Percentiles rank a stretch among this genome's conserved stretches.
phyloP scores from a whole-genome alignment of 2,329 filamentous ascomycete genomes.

The Aspergillus phoenicis region DNA sequence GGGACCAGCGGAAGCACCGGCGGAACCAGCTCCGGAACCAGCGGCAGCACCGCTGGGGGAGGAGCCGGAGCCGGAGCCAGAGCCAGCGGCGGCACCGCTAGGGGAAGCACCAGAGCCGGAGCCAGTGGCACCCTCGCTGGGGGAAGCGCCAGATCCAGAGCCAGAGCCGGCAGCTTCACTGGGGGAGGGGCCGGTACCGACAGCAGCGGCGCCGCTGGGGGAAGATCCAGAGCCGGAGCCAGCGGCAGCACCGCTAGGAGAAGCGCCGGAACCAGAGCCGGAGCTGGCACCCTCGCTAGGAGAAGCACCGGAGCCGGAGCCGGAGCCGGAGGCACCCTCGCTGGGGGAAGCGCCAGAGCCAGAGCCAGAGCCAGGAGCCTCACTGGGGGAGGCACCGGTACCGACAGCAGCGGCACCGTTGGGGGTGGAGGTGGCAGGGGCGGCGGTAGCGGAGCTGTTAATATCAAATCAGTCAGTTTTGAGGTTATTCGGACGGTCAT shows the following conservation, averaged over 20 bases:
- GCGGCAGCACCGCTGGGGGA: constrained; percentile 4
- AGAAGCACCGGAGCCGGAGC: constrained; percentile 1
- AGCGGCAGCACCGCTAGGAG: neutral
- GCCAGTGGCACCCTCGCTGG: neutral
- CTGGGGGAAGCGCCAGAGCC: constrained; percentile 4
- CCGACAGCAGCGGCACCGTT: constrained; percentile 17
- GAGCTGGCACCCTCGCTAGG: neutral
- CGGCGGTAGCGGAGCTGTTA: constrained; percentile 28
- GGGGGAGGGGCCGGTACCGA: constrained; percentile 14
- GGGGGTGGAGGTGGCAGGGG: constrained; percentile 26
- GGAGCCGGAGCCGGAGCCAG: neutral
- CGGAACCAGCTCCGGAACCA: neutral
- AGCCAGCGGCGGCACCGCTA: constrained; percentile 15
- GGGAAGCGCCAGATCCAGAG: neutral
- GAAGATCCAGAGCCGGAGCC: constrained; percentile 15
- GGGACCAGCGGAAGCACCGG: neutral
- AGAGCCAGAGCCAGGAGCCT: neutral
- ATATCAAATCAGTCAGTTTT: constrained; percentile 6
- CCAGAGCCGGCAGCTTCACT: neutral
- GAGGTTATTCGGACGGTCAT: neutral
- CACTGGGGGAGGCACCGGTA: constrained; percentile 15
- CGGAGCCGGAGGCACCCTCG: neutral
- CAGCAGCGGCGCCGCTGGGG: constrained; percentile 20
- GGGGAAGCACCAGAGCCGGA: constrained; percentile 20
- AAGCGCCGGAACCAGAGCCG: neutral